Conservation (phyloP, 257 asterid genomes). For the Salvia splendens region DNA sequence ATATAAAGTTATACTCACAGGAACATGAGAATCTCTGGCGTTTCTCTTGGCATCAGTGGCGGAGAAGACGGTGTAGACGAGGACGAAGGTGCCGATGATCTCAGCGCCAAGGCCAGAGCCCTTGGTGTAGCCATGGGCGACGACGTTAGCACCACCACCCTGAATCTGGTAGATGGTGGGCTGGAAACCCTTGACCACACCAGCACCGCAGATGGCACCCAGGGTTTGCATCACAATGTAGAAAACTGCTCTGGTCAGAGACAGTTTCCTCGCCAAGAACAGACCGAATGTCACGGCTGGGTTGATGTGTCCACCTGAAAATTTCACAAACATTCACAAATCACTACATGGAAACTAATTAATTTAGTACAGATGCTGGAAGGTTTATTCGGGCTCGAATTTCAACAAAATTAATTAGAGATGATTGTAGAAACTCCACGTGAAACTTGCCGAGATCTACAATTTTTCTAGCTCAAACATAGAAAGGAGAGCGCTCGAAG, state of each 20-base stretch:
- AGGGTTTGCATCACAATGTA: slow-evolving; percentile 81
- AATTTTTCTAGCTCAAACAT: background rate
- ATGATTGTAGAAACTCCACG: background rate
- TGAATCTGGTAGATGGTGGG: slow-evolving; percentile 46
- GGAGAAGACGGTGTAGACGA: slow-evolving; percentile 79
- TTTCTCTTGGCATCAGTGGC: slow-evolving; percentile 92
- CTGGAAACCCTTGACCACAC: slow-evolving; percentile 75
- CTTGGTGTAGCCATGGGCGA: slow-evolving; percentile 68
- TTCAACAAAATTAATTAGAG: no score
- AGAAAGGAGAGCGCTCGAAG: background rate
- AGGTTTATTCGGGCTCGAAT: background rate
- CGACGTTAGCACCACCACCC: slow-evolving; percentile 71
- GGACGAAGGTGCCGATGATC: slow-evolving; percentile 72
- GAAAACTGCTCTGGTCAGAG: slow-evolving; percentile 67
- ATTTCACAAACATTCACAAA: background rate
- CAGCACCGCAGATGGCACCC: slow-evolving; percentile 84
- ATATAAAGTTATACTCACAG: slow-evolving; percentile 43
- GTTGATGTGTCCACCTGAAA: slow-evolving; percentile 80
- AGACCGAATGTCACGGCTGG: slow-evolving; percentile 87
- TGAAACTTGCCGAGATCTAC: background rate
- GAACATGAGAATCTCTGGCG: slow-evolving; percentile 87
- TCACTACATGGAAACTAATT: background rate
- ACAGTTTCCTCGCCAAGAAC: slow-evolving; percentile 73
- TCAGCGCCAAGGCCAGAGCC: slow-evolving; percentile 84
- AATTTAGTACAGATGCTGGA: background rate